Base-by-base conservation (phyloP, 2,329 filamentous ascomycete species). In the Tolypocladium ovalisporum region DNA sequence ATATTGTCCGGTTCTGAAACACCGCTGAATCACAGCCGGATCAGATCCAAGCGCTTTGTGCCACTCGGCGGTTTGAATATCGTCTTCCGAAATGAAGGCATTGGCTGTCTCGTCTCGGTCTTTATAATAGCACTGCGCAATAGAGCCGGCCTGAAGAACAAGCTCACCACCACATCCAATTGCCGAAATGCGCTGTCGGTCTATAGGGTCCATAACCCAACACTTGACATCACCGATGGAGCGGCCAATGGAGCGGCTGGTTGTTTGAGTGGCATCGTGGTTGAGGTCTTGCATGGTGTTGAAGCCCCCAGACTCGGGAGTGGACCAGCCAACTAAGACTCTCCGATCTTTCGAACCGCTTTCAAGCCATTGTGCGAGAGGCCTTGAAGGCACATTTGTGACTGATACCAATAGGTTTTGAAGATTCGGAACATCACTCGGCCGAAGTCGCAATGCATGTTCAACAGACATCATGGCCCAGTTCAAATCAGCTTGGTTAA, bases 161-260 rank as follows among this genome's bases (percentile, higher is more conserved):
- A 61, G n/a, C 22, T 61, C 60, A n/a, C 60, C 58, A 2, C 57
- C 40, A 32, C 40, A 51, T n/a, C 58, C 58, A n/a, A 57, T 56
- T 3, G 60, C 56, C 10, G 55, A 49, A 22, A 58, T 53, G 7
- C 39, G 53, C 37, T 44, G 53, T 4, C 15, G 47, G 35, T 59
- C 44, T 4, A n/a, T 19, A 22, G 55, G 40, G 34, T 57, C 56
- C 3, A 57, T 52, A 29, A 59, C 54, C 54, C 56, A 59, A 22
- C 53, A 55, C 27, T 19, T 42, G 10, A 37, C 36, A 13, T 54
- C 53, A 13, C 53, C 53, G 17, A 56, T 44, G 3, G 58, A 54
- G 2, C 40, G 42, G 6, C 58, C 58, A 34, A 59, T 35, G 24
- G 56, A 47, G 6, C 27, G 35, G 10, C 58, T 56, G 24, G 57